Base-by-base conservation (phyloP, 371 early-diverging fungal genomes). In the Mucor saturninus region DNA sequence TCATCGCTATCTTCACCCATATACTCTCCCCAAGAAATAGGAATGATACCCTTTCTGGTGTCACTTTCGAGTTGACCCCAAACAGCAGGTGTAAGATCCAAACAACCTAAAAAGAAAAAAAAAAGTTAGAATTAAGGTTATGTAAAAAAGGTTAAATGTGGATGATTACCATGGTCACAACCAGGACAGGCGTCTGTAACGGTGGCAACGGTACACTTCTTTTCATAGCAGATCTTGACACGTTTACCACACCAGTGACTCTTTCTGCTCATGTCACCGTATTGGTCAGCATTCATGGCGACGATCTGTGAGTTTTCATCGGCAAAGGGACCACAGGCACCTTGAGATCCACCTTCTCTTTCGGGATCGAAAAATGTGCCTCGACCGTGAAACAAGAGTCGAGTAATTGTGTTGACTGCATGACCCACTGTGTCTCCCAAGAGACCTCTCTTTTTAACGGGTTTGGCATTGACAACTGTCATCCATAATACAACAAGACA, bases 31-130 rank as follows among this genome's bases (percentile, higher is more conserved):
- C 90, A 89, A 37, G 68, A 59, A 68, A 89, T 84, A n/a, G 72
- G 51, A 54, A 88, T 75, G 29, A 83, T 76, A 40, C 89, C 89
- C n/a, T 64, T 63, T 7, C 59, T 63, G 38, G 62, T 62, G n/a
- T 77, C 70, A 4, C 30, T n/a, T 51, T 76, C 86, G 15, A 89
- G 65, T 65, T 83, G 35, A 51, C 75, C 48, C 69, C 87, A 89
- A 49, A 85, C 87, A n/a, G 84, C 69, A 28, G 83, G 83, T 55
- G 84, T 83, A 28, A 89, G 77, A 74, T 89, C 90, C 32, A 69
- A 51, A 59, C 65, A 61, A 11, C 69, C 69, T 65, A 62, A 38
- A 31, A 3, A 29, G 8, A 13, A n/a, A 31, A 2, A 51, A 8
- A n/a, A 43, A 31, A 2, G 29, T 56, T 31, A 56, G 43, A 3